These are phyloP conservation scores for Corchorus capsularis DNA, from an alignment of 345 rosid species.

Conservation along the genomic window DNA sequence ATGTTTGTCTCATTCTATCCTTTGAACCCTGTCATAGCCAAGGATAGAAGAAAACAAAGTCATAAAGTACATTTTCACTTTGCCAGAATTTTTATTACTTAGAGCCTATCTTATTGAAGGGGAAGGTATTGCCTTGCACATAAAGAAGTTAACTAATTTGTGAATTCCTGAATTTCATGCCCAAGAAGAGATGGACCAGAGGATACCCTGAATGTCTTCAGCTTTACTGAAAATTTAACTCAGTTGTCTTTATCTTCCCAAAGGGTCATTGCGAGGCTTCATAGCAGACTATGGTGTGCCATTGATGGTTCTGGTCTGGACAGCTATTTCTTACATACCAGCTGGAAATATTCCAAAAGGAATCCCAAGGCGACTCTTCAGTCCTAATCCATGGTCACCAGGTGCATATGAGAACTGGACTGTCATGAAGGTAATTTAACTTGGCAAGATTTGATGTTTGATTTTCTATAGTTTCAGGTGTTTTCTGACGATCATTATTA, in stretches of 20 bases:
- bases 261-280: conserved; percentile 81
- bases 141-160: neutral
- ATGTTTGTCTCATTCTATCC: neutral
- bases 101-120: neutral
- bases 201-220: conserved; percentile 1
- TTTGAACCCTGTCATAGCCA: neutral
- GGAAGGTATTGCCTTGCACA: neutral
- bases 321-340: conserved; percentile 74
- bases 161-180: neutral
- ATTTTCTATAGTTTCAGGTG: conserved; percentile 8
- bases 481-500: neutral
- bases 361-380: conserved; percentile 90
- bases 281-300: conserved; percentile 96
- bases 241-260: neutral
- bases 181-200: neutral
- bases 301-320: conserved; percentile 88
- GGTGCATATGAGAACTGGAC: conserved; percentile 92
- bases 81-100: neutral
- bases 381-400: conserved; percentile 97
- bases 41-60: neutral
- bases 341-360: conserved; percentile 73
- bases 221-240: conserved; percentile 6
- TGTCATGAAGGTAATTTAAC: conserved; percentile 57
- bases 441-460: neutral
- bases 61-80: neutral